Evolutionary conservation across 2,329 filamentous ascomycete species (phyloP).

Genomic region (Venturia carpophila): DNA sequence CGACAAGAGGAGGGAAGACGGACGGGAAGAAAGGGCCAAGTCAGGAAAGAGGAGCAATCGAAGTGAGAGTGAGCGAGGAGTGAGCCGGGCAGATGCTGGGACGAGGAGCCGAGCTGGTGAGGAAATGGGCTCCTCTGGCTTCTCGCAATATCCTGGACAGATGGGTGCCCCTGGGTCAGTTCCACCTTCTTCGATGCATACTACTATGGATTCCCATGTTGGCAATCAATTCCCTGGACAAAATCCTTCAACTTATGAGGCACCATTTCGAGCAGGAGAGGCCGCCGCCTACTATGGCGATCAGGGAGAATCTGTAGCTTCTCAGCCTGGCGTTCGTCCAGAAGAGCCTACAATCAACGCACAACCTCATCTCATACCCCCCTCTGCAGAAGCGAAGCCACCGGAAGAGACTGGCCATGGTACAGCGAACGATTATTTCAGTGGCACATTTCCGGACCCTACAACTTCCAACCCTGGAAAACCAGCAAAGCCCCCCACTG

Average conservation of each 20-base stretch:
- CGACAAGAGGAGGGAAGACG: slow-evolving; percentile 28
- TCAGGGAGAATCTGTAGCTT: slow-evolving; percentile 50
- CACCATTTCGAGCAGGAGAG: slow-evolving; percentile 44
- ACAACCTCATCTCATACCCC: slow-evolving; percentile 49
- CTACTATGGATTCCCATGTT: slow-evolving; percentile 40
- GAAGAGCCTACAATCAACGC: slow-evolving; percentile 44
- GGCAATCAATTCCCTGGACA: slow-evolving; percentile 54
- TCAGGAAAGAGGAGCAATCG: slow-evolving; percentile 21
- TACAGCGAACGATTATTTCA: slow-evolving; percentile 52
- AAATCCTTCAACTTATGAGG: slow-evolving; percentile 39
- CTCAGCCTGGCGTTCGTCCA: slow-evolving; percentile 53
- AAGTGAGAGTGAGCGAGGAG: slow-evolving; percentile 27
- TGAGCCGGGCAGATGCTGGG: slow-evolving; percentile 27
- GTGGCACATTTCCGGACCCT: slow-evolving; percentile 22
- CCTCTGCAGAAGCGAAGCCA: slow-evolving; percentile 44
- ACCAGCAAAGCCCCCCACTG: slow-evolving; percentile 18
- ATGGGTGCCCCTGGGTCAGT: slow-evolving; percentile 25
- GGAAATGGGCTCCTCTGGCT: background rate
- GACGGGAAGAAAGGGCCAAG: slow-evolving; percentile 19
- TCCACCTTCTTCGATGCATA: slow-evolving; percentile 26
- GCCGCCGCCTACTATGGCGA: slow-evolving; percentile 57
- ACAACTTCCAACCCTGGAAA: slow-evolving; percentile 10
- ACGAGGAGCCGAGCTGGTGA: background rate
- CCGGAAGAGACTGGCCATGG: slow-evolving; percentile 53
- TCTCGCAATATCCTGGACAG: slow-evolving; percentile 17